Conservation (phyloP, 1,284 basidiomycete species). For the Pseudomicrostroma phylloplanum region DNA sequence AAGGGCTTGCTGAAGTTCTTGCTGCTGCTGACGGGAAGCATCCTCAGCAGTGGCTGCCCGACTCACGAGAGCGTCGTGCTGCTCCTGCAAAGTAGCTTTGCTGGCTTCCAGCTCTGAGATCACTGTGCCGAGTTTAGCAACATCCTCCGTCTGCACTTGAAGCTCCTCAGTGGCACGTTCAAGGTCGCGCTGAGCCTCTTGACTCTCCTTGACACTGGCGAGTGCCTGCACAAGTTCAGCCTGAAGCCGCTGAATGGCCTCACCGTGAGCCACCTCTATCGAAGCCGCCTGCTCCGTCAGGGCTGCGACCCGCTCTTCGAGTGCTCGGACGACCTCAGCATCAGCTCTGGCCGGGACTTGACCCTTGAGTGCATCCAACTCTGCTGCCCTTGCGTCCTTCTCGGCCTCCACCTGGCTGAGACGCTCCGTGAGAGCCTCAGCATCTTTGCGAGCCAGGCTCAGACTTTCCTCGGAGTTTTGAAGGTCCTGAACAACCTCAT, state of each 20-base stretch:
- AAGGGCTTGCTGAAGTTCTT: not conserved
- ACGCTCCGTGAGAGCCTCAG: not conserved
- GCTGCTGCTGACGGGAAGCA: not conserved
- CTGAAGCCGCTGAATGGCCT: slow-evolving; percentile 5
- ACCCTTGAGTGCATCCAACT: no score
- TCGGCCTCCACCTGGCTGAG: not conserved
- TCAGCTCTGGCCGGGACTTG: no score
- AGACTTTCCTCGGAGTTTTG: not conserved
- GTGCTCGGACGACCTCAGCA: no score
- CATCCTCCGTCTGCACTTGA: no score
- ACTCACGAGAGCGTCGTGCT: not conserved
- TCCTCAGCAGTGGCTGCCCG: not conserved
- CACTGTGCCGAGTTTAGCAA: no score
- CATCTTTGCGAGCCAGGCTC: not conserved
- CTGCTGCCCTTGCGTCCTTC: not conserved
- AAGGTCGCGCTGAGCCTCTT: no score
- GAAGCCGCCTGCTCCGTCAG: not conserved
- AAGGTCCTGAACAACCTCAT: not conserved
- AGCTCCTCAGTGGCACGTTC: no score
- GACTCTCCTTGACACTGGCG: no score
- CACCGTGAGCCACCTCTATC: not conserved
- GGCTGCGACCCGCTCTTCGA: no score
- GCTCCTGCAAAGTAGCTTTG: no score
- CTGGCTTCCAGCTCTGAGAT: no score
- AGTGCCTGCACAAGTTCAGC: not conserved